Conservation (phyloP, 2,329 filamentous ascomycete genomes). For the Talaromyces islandicus region DNA sequence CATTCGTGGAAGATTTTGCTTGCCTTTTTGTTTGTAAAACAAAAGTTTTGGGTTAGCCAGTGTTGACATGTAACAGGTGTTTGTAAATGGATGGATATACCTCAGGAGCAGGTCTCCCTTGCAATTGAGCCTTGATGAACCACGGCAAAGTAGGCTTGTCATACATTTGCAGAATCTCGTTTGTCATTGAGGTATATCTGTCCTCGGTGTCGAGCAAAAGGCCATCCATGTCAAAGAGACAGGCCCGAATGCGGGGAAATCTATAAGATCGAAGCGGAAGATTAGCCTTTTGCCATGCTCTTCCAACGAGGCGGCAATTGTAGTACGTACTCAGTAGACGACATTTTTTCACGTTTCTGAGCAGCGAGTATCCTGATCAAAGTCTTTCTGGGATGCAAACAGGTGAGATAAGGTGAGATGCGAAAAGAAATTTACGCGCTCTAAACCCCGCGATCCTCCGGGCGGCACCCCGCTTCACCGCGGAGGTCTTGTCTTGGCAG, state of each 20-base stretch:
- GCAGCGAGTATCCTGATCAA: background rate
- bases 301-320: background rate
- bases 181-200: slow-evolving; percentile 75
- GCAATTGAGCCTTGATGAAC: slow-evolving; percentile 85
- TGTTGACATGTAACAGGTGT: slow-evolving; percentile 1
- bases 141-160: slow-evolving; percentile 73
- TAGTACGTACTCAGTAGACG: slow-evolving; percentile 6
- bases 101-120: slow-evolving; percentile 57
- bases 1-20: slow-evolving; percentile 66
- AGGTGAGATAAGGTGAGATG: background rate
- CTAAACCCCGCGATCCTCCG: background rate
- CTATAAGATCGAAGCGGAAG: slow-evolving; percentile 22
- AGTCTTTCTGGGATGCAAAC: background rate
- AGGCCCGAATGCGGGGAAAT: slow-evolving; percentile 76
- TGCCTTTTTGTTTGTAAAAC: slow-evolving; percentile 34
- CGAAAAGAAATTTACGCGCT: background rate
- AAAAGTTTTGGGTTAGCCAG: background rate
- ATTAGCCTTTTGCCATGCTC: background rate
- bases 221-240: slow-evolving; percentile 98
- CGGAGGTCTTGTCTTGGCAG: background rate
- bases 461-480: background rate
- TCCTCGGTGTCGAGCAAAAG: slow-evolving; percentile 93
- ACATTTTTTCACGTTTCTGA: background rate
- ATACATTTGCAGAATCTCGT: slow-evolving; percentile 72
- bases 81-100: slow-evolving; percentile 25